Conservation (phyloP, 75 land plant species). For the Cupressus sempervirens region DNA sequence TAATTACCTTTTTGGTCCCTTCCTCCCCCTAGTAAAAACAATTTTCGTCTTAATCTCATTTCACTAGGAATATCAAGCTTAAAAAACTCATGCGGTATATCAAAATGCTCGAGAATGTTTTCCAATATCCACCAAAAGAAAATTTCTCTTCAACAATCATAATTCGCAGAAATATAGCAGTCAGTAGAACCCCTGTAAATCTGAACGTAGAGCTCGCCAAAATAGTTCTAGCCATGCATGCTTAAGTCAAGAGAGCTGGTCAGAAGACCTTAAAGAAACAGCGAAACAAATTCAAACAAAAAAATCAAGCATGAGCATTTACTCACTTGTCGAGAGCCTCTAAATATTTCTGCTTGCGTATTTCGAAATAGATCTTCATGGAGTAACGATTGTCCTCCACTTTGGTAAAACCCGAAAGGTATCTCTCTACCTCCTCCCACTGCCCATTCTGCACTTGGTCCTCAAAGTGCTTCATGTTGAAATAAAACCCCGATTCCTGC, state of each 20-base stretch:
- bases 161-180: neutral
- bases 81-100: neutral
- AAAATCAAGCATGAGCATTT: neutral
- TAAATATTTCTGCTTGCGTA: slow-evolving; percentile 49
- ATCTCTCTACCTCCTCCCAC: slow-evolving; percentile 49
- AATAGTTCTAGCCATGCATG: neutral
- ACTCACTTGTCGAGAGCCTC: slow-evolving; percentile 48
- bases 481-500: slow-evolving; percentile 50
- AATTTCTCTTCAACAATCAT: neutral
- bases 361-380: slow-evolving; percentile 54
- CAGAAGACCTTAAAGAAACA: neutral
- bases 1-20: no score
- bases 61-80: no score
- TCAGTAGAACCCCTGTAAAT: neutral
- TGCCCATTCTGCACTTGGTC: slow-evolving; percentile 43
- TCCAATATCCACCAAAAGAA: neutral
- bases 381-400: slow-evolving; percentile 53
- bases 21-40: neutral
- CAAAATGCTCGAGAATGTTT: neutral
- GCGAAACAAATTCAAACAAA: neutral
- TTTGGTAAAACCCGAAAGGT: slow-evolving; percentile 47
- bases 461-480: slow-evolving; percentile 55
- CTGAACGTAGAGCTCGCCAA: neutral
- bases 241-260: neutral
- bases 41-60: no score